Base-by-base conservation (phyloP, 2,329 filamentous ascomycete genomes). In the Chlorencoelia australis region DNA sequence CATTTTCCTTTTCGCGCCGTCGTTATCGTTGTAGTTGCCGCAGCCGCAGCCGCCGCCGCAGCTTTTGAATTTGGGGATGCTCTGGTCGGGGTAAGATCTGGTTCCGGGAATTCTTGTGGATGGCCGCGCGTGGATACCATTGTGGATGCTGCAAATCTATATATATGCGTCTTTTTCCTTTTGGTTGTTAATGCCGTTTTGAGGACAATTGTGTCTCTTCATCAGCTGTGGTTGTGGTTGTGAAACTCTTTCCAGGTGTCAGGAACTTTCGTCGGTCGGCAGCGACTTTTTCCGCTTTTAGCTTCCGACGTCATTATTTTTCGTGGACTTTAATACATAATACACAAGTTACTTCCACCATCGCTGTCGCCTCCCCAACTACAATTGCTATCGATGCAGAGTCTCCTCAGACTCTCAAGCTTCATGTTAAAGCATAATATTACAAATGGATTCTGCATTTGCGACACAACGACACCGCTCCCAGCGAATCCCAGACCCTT, bases 121-220 rank as follows among this genome's bases (percentile, higher is more conserved):
- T 74, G 70, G 15, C 67, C 62, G 47, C 71, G 67, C 24, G 70
- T 74, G 21, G 68, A 70, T 35, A 74, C 71, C 71, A 39, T 39
- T 13, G 24, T 30, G 14, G 4, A 7, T 15, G 2, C 24, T 30
- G n/a, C 6, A n/a, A n/a, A n/a, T n/a, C n/a, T n/a, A n/a, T n/a
- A n/a, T n/a, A n/a, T n/a, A 31, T 38, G 37, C 37, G 34, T 33
- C 41, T 13, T 10, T n/a, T n/a, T n/a, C n/a, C n/a, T n/a, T n/a
- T n/a, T n/a, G n/a, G n/a, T n/a, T n/a, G n/a, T n/a, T n/a, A n/a
- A n/a, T n/a, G n/a, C n/a, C n/a, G n/a, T n/a, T n/a, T n/a, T n/a
- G n/a, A n/a, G n/a, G n/a, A n/a, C n/a, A n/a, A n/a, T n/a, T n/a
- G n/a, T n/a, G n/a, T n/a, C n/a, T n/a, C n/a, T n/a, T n/a, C n/a